Percentiles rank a stretch among this genome's conserved stretches.
These are phyloP conservation scores for Physaria fendleri DNA, from an alignment of 345 rosid genomes.

Conservation along the genomic window DNA sequence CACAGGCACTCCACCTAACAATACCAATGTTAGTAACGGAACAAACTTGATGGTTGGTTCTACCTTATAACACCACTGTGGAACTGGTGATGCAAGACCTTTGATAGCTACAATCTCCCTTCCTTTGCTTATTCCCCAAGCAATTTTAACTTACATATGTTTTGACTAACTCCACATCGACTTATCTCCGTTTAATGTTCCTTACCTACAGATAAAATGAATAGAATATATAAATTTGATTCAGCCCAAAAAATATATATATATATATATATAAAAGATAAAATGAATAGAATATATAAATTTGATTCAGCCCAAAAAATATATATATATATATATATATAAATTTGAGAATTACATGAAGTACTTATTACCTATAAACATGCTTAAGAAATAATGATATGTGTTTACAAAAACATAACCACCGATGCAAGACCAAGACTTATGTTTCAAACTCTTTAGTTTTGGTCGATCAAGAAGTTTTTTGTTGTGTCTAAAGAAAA, in stretches of 20 bases:
- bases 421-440: background rate
- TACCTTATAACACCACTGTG: slow-evolving; percentile 51
- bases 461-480: slow-evolving; percentile 3
- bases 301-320: too few relatives aligned
- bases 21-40: slow-evolving; percentile 52
- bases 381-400: slow-evolving; percentile 16
- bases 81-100: slow-evolving; percentile 59
- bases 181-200: slow-evolving; percentile 1
- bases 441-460: background rate
- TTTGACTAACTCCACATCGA: slow-evolving; percentile 24
- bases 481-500: background rate
- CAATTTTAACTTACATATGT: slow-evolving; percentile 17
- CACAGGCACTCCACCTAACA: slow-evolving; percentile 53
- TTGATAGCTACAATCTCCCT: slow-evolving; percentile 29
- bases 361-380: slow-evolving; percentile 12
- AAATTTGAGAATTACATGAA: too few relatives aligned
- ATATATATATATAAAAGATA: too few relatives aligned
- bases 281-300: too few relatives aligned
- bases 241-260: too few relatives aligned
- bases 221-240: too few relatives aligned
- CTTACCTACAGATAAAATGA: slow-evolving; percentile 8
- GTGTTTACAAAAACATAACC: background rate
- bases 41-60: slow-evolving; percentile 53
- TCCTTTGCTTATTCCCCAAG: slow-evolving; percentile 26
- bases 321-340: too few relatives aligned